These are phyloP conservation scores for Suillus subalutaceus DNA, from an alignment of 768 basidiomycete species.

Conservation along the genomic window DNA sequence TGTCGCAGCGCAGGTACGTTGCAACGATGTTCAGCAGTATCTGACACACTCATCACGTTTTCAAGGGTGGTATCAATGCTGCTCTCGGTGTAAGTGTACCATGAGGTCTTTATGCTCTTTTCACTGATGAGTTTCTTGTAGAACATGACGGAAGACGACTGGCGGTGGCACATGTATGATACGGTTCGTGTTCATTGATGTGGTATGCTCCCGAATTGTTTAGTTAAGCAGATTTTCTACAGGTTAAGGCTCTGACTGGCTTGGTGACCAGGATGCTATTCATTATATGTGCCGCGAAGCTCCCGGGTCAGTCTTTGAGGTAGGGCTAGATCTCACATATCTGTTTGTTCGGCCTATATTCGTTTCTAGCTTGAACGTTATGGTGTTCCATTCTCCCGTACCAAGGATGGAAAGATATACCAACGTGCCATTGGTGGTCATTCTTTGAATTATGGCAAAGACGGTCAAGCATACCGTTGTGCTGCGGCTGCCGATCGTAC, in stretches of 20 bases:
- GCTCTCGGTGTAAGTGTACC: slow-evolving; percentile 77
- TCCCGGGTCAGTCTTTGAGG: slow-evolving; percentile 91
- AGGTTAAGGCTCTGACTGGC: slow-evolving; percentile 99
- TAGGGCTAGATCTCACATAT: slow-evolving; percentile 30
- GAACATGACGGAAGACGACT: slow-evolving; percentile 99
- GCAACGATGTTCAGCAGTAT: neutral
- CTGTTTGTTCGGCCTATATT: neutral
- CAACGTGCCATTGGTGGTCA: slow-evolving; percentile 99
- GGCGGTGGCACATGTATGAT: slow-evolving; percentile 99
- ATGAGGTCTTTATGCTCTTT: neutral
- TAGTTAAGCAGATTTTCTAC: slow-evolving; percentile 18
- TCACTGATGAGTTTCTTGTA: slow-evolving; percentile 31
- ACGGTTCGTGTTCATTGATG: slow-evolving; percentile 56
- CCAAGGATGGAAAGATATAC: slow-evolving; percentile 98
- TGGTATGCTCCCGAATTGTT: slow-evolving; percentile 7
- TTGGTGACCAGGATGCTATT: slow-evolving; percentile 99
- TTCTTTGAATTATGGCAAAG: slow-evolving; percentile 95
- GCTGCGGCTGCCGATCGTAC: slow-evolving; percentile 99
- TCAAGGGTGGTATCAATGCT: slow-evolving; percentile 95
- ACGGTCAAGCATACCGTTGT: slow-evolving; percentile 98
- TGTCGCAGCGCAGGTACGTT: slow-evolving; percentile 89
- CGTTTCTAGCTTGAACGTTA: slow-evolving; percentile 87
- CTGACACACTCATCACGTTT: neutral
- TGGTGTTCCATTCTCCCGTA: slow-evolving; percentile 98
- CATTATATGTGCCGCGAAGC: slow-evolving; percentile 99